Evolutionary conservation across 352 stramenopile genomes (phyloP).

Genomic region (Achlya hypogyna): DNA sequence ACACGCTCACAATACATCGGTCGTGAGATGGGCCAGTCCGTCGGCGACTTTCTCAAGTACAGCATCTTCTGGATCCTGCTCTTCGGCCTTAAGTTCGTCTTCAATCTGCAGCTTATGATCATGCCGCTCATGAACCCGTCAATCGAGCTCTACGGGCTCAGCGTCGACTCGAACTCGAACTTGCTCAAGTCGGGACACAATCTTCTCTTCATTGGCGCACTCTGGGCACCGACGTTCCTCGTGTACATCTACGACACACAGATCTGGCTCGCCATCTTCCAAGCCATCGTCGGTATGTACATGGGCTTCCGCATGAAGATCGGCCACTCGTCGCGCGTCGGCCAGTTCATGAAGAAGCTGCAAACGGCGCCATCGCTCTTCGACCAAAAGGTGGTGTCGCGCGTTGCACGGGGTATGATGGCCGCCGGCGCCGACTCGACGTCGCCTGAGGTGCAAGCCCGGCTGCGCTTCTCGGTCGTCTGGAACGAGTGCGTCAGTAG

Average conservation of each 20-base stretch:
- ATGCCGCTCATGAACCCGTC: slow-evolving; percentile 62
- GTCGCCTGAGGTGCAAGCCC: slow-evolving; percentile 53
- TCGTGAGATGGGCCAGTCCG: slow-evolving; percentile 65
- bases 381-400: slow-evolving; percentile 54
- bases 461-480: slow-evolving; percentile 75
- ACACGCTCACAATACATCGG: slow-evolving; percentile 72
- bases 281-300: slow-evolving; percentile 62
- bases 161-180: slow-evolving; percentile 24
- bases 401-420: slow-evolving; percentile 22
- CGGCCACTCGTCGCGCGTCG: slow-evolving; percentile 56
- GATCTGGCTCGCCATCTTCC: slow-evolving; percentile 82
- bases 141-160: slow-evolving; percentile 64
- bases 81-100: slow-evolving; percentile 69
- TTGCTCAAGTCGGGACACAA: slow-evolving; percentile 69
- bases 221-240: slow-evolving; percentile 70
- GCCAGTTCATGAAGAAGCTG: slow-evolving; percentile 56
- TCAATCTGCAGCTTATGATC: slow-evolving; percentile 76
- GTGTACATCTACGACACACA: slow-evolving; percentile 84
- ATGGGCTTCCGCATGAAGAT: slow-evolving; percentile 71
- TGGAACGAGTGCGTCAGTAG: slow-evolving; percentile 87
- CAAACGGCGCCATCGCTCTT: slow-evolving; percentile 52
- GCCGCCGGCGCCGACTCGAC: slow-evolving; percentile 9
- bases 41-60: slow-evolving; percentile 51
- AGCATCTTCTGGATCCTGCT: slow-evolving; percentile 59
- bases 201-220: slow-evolving; percentile 59